Conservation (phyloP, 1,139 yeast genomes). For the Zygoascus meyerae region DNA sequence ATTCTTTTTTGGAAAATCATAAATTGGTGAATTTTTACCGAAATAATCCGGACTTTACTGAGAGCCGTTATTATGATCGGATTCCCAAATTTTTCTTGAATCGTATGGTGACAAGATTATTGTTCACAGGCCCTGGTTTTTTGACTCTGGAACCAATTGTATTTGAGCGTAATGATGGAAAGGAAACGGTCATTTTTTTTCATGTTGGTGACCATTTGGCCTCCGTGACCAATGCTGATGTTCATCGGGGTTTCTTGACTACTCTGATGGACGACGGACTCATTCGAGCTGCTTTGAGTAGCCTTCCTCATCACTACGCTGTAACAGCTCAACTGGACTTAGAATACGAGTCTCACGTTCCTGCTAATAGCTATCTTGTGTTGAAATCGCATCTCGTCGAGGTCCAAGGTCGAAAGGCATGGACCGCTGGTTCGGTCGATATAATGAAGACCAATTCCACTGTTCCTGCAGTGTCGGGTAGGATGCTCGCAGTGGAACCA, state of each 20-base stretch:
- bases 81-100: slow-evolving; percentile 25
- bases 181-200: slow-evolving; percentile 40
- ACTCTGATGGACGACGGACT: slow-evolving; percentile 83
- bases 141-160: slow-evolving; percentile 28
- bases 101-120: slow-evolving; percentile 26
- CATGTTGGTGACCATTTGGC: slow-evolving; percentile 60
- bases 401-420: slow-evolving; percentile 71
- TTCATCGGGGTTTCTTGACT: slow-evolving; percentile 81
- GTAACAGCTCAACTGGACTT: slow-evolving; percentile 81
- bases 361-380: slow-evolving; percentile 60
- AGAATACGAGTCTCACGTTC: slow-evolving; percentile 58
- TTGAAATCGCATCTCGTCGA: slow-evolving; percentile 63
- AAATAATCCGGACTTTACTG: slow-evolving; percentile 16
- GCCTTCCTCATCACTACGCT: slow-evolving; percentile 72
- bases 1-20: slow-evolving; percentile 18
- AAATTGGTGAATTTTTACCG: slow-evolving; percentile 21
- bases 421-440: slow-evolving; percentile 49
- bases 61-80: slow-evolving; percentile 24
- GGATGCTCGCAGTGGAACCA: slow-evolving; percentile 26
- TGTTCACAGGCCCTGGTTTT: slow-evolving; percentile 24
- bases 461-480: slow-evolving; percentile 18
- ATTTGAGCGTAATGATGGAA: slow-evolving; percentile 19
- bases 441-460: slow-evolving; percentile 12
- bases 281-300: slow-evolving; percentile 78
- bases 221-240: slow-evolving; percentile 29